Base-by-base conservation (phyloP, 2,329 filamentous ascomycete species). In the Colletotrichum orbiculare region DNA sequence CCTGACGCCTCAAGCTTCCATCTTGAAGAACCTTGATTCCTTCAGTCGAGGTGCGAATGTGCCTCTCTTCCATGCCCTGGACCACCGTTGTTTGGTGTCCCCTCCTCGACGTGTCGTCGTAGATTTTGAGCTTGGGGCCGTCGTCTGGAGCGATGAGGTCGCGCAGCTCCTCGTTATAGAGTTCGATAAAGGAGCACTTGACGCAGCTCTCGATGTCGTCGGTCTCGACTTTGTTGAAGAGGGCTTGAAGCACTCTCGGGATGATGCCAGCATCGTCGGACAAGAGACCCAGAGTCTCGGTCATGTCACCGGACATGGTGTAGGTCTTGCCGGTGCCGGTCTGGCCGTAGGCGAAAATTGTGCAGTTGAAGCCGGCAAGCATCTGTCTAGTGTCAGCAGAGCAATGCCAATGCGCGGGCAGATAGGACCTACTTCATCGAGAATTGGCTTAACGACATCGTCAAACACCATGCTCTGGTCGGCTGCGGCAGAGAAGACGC, bases 241-340 rank as follows among this genome's bases (percentile, higher is more conserved):
- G 85, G 0, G 91, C 87, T 73, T 97, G 91, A 0, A 99, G 82
- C 1, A 94, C 93, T 53, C 96, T 90, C 33, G 96, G 96, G 67
- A 99, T 96, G 71, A 99, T 98, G 71, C 96, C 96, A 35, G 96
- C 96, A 43, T 89, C 91, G 74, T 98, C 96, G 1, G 95, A 95
- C 12, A 97, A 84, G 65, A 97, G 89, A 2, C 95, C 93, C 42
- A 94, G 79, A 0, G 89, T 93, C 71, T 97, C 92, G 12, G 87
- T 92, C 88, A 99, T 97, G 77, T 99, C 95, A 60, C 96, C 96
- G 1, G 95, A 97, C 96, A 99, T 99, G 33, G 96, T 99, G 78
- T 99, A 99, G 12, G 96, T 99, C 78, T 99, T 99, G 71, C 96
- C 96, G 0, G 96, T 99, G 48, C 96, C 96, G 0, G 96, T 99